These are phyloP conservation scores for Anisodus acutangulus DNA, from an alignment of 257 asterid species.

Conservation along the genomic window DNA sequence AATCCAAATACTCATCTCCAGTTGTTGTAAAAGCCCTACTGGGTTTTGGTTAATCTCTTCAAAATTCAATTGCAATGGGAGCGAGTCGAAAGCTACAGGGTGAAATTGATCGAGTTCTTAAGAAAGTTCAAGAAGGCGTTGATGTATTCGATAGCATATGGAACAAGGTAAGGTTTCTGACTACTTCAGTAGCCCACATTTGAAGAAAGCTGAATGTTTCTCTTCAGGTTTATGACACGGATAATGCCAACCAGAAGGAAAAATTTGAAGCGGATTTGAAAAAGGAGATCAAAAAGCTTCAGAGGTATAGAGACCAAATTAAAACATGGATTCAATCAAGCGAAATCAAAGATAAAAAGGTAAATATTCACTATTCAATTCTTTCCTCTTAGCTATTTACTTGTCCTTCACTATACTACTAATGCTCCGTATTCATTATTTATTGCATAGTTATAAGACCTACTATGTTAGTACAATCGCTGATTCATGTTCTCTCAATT, in stretches of 20 bases:
- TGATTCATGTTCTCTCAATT: not conserved
- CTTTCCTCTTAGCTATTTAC: not conserved
- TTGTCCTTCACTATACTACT: not conserved
- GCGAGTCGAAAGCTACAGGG: slow-evolving; percentile 99
- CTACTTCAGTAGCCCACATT: not conserved
- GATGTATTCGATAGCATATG: slow-evolving; percentile 98
- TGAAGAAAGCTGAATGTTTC: not conserved
- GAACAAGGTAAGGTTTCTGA: slow-evolving; percentile 71
- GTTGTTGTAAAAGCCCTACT: slow-evolving; percentile 30
- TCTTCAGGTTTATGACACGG: slow-evolving; percentile 90
- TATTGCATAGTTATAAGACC: not conserved
- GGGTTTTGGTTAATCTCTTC: slow-evolving; percentile 36
- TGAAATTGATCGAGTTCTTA: slow-evolving; percentile 95
- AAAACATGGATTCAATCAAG: slow-evolving; percentile 99
- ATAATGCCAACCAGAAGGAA: slow-evolving; percentile 96
- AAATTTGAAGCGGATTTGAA: slow-evolving; percentile 98
- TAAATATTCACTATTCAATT: slow-evolving; percentile 25
- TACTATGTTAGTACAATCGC: not conserved
- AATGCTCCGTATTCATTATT: not conserved
- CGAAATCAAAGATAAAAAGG: slow-evolving; percentile 99
- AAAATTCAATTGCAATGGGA: slow-evolving; percentile 57
- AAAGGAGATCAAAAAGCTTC: slow-evolving; percentile 97
- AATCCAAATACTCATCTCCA: not conserved
- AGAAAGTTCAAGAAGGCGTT: slow-evolving; percentile 98
- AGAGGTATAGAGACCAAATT: slow-evolving; percentile 97